Percentiles rank a stretch among this genome's conserved stretches.
These are phyloP conservation scores for Penicillium capsulatum DNA, from an alignment of 2,329 filamentous ascomycete species.

Conservation along the genomic window DNA sequence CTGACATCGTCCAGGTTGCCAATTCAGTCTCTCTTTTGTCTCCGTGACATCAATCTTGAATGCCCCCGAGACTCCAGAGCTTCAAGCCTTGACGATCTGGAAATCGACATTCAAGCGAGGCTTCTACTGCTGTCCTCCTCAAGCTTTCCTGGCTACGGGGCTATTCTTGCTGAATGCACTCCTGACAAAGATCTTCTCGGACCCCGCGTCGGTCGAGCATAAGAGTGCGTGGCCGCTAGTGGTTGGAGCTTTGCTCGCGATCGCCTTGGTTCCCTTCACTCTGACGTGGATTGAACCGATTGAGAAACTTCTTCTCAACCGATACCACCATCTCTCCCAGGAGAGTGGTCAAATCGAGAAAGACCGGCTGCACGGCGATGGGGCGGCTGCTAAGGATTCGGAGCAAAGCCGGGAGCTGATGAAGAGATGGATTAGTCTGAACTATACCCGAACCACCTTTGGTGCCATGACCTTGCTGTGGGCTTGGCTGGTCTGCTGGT, in stretches of 20 bases:
- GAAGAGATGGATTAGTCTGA: slow-evolving; percentile 1
- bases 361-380: not conserved
- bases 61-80: not conserved
- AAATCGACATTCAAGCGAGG: slow-evolving; percentile 1
- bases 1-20: not conserved
- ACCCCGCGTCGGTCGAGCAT: not conserved
- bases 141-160: slow-evolving; percentile 1
- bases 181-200: slow-evolving; percentile 1
- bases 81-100: slow-evolving; percentile 1
- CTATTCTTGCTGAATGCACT: not conserved
- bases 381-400: not conserved
- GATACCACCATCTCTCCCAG: not conserved
- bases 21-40: slow-evolving; percentile 3
- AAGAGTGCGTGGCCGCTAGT: not conserved
- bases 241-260: not conserved
- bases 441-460: slow-evolving; percentile 1
- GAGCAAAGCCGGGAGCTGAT: slow-evolving; percentile 1
- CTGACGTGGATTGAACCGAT: slow-evolving; percentile 1
- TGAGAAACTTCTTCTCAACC: not conserved
- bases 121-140: slow-evolving; percentile 1
- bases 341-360: not conserved
- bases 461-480: not conserved
- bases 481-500: slow-evolving; percentile 1
- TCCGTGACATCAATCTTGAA: slow-evolving; percentile 2
- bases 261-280: slow-evolving; percentile 1